Evolutionary conservation across 768 basidiomycete species (phyloP), one percentile per base, ranked within the genome.

Genomic region (Lanmaoa rubissima): DNA sequence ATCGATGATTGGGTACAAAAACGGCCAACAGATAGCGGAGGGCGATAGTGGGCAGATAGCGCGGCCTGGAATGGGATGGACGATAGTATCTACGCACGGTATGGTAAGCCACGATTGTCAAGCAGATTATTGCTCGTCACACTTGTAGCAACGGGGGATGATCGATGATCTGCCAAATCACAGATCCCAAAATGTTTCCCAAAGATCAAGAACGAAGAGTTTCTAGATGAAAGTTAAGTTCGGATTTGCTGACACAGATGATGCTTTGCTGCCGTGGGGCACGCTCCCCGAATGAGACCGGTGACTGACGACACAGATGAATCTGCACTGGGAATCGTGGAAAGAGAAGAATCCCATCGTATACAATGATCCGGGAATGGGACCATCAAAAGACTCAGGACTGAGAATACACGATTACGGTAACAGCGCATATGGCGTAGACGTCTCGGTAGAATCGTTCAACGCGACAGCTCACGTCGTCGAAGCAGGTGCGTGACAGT

Each of bases 1-100:
- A 50, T 50, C 49, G 47, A 40, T 45, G 38, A 61, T 61, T 46
- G 47, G 40, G n/a, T 13, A 36, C n/a, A 10, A 14, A 24, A 12
- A 48, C n/a, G 17, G 13, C 43, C 48, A 6, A 19, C 8, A 19
- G 50, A 35, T 13, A 43, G 35, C 32, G 34, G 24, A 36, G 39
- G 39, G 43, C 14, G 42, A 48, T 38, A 14, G 19, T 26, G 11
- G 7, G 46, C 31, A 19, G 21, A 53, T 14, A 16, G 10, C 46
- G 14, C 26, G 19, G 35, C 26, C 5, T 9, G 19, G 46, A 26
- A n/a, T 46, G 19, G 46, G 7, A n/a, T n/a, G 4, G 16, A n/a
- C 48, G 35, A 26, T 36, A 24, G 21, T 6, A 49, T 49, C 48
- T 38, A 8, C 24, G 35, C 24, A 26, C 19, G 3, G 14, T 13